Conservation (phyloP, 352 stramenopile species). For the Halophytophthora batemanensis region DNA sequence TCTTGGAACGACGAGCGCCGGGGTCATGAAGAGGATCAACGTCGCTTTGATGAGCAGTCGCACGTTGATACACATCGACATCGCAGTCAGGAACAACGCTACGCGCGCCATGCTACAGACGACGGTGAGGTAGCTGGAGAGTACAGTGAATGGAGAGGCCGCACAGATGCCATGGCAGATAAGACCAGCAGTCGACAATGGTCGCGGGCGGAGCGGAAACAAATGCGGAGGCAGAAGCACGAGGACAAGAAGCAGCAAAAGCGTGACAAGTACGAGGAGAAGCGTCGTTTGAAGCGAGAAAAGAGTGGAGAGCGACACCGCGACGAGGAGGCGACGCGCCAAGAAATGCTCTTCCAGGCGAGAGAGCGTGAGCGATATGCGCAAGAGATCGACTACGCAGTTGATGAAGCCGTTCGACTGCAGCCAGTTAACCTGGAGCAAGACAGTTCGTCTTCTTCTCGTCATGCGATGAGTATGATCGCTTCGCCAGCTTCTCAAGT, state of each 20-base stretch:
- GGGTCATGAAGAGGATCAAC: conserved; percentile 4
- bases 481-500: not conserved
- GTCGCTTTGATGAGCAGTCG: conserved; percentile 7
- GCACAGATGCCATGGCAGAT: too few relatives aligned
- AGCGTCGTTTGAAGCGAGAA: conserved; percentile 16
- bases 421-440: conserved; percentile 3
- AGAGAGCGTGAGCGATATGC: conserved; percentile 31
- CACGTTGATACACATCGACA: not conserved
- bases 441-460: not conserved
- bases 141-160: not conserved
- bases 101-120: not conserved
- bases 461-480: not conserved
- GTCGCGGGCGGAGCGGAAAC: too few relatives aligned
- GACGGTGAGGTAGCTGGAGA: conserved; percentile 6
- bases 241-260: conserved; percentile 19
- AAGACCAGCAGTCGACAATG: too few relatives aligned
- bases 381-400: conserved; percentile 21
- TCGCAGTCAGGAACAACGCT: not conserved
- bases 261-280: conserved; percentile 14
- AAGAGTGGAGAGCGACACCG: conserved; percentile 4
- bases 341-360: conserved; percentile 15
- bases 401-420: conserved; percentile 17
- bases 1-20: not conserved
- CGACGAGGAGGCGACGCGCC: conserved; percentile 1
- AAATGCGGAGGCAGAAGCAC: conserved; percentile 17